These are phyloP conservation scores for Coniochaeta hoffmannii DNA, from an alignment of 2,329 filamentous ascomycete species.

Conservation along the genomic window DNA sequence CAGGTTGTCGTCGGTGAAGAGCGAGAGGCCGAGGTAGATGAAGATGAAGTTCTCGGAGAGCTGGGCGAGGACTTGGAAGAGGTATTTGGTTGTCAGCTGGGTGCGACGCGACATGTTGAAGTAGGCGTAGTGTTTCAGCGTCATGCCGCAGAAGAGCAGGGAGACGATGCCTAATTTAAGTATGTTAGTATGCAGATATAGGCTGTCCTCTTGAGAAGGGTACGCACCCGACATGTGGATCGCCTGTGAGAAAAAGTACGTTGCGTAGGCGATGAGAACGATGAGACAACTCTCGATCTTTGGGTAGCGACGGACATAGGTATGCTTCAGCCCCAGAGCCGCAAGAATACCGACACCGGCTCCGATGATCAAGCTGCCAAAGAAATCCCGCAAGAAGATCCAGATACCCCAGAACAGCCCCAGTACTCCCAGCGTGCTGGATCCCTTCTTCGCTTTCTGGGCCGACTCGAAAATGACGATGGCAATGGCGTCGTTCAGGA, in stretches of 20 bases:
- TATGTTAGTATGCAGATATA: conserved; percentile 8
- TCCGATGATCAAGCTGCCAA: conserved; percentile 85
- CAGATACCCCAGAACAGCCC: conserved; percentile 88
- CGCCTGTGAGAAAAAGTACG: conserved; percentile 96
- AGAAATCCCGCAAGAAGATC: conserved; percentile 93
- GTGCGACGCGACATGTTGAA: conserved; percentile 99
- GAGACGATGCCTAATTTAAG: conserved; percentile 76
- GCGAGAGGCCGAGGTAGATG: conserved; percentile 90
- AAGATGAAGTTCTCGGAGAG: conserved; percentile 99
- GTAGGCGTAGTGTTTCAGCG: conserved; percentile 97
- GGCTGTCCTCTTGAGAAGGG: conserved; percentile 4
- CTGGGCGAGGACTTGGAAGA: conserved; percentile 92
- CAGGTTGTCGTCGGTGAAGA: conserved; percentile 85
- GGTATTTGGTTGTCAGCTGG: conserved; percentile 94
- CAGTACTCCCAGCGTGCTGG: conserved; percentile 65
- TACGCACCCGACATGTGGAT: conserved; percentile 85
- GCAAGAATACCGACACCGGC: conserved; percentile 80
- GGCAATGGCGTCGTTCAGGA: conserved; percentile 94
- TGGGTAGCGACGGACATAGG: conserved; percentile 82
- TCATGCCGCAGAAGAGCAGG: conserved; percentile 94
- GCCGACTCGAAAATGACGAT: conserved; percentile 98
- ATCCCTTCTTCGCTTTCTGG: conserved; percentile 76
- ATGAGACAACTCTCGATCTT: conserved; percentile 97
- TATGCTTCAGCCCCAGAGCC: conserved; percentile 87
- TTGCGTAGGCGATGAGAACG: conserved; percentile 88